Evolutionary conservation across 257 asterid genomes (phyloP), one percentile per base, ranked within the genome.

Genomic region (Fraxinus americana): DNA sequence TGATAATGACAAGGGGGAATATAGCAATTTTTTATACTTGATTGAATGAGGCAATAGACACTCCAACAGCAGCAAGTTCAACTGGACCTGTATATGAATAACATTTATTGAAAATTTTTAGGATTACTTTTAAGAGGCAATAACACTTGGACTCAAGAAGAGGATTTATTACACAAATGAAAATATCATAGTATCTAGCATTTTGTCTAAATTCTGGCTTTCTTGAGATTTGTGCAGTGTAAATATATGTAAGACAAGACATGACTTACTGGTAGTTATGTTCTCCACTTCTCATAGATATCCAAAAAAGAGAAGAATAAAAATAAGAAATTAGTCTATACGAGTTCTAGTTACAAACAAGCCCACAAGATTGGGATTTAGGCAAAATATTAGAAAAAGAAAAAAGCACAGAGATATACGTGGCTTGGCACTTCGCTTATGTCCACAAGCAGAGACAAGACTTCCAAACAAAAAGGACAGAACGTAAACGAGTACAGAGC

Each of bases 51-150:
- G 96, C 96, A 76, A 89, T 91, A 16, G 97, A 83, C 71, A 91
- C 94, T 71, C 97, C 94, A 17, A 91, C 91, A 7, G 92, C 97
- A 70, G 92, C 97, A 41, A 87, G 92, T 39, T 91, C 92, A 48
- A 84, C 82, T 6, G 94, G 70, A 79, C 94, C 94, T 91, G 87
- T 67, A 50, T 30, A 59, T 59, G 27, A 21, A 61, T 27, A 10
- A 25, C 39, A 12, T 39, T 2, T 61, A 61, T 23, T 9, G 63
- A 61, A 21, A 8, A 61, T 23, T 27, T 11, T 11, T 61, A 7
- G 34, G 68, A 61, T 25, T 21, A 23, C 16, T 61, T 61, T 61
- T 23, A 21, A 61, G 68, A 7, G 30, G 68, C 32, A 21, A 61
- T 61, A 25, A 25, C 14, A 25, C 16, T 23, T 7, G 3, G 23